Evolutionary conservation across 1,284 basidiomycete genomes (phyloP), one percentile per base, ranked within the genome.

Genomic region (Austroboletus rostrupii): DNA sequence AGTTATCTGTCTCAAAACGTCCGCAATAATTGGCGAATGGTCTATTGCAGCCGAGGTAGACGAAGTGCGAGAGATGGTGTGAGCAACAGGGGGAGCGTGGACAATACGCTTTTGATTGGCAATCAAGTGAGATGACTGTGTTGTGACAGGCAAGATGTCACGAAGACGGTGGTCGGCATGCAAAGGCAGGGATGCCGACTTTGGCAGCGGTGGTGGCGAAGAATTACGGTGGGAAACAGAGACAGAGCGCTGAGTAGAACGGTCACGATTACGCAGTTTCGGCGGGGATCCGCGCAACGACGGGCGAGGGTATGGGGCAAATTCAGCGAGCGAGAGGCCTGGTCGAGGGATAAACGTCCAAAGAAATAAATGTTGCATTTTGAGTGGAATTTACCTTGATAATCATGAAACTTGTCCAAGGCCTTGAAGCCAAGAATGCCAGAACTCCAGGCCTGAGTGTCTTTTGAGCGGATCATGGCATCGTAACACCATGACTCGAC

Each of bases 151-250:
- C 3, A 56, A 44, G 43, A 59, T 60, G 42, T 68, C 68, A 19
- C 62, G 65, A 43, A 57, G 48, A 48, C 61, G 69, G 46, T 70
- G 66, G 44, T 65, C 66, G 11, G 57, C 57, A 48, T 91, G 90
- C 50, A 91, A 68, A 35, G 90, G 89, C 2, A 91, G 67, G 19
- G 85, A 85, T 11, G 78, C 87, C 9, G 87, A 86, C 67, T 89
- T 87, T n/a, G 89, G 87, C 20, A 91, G 72, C 39, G 88, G 89
- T 3, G 89, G 89, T 3, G 89, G 89, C 0, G 85, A 83, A 16
- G 76, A 78, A 61, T 79, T 85, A 45, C 85, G 79, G 23, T 72
- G 67, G 16, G 76, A 62, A 32, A 60, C 48, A 23, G 57, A 50
- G 31, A 56, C 56, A 31, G 70, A 63, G 35, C 74, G 71, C 45